phyloP scores from a whole-genome alignment of 257 asterid genomes.

The Capsicum baccatum region DNA sequence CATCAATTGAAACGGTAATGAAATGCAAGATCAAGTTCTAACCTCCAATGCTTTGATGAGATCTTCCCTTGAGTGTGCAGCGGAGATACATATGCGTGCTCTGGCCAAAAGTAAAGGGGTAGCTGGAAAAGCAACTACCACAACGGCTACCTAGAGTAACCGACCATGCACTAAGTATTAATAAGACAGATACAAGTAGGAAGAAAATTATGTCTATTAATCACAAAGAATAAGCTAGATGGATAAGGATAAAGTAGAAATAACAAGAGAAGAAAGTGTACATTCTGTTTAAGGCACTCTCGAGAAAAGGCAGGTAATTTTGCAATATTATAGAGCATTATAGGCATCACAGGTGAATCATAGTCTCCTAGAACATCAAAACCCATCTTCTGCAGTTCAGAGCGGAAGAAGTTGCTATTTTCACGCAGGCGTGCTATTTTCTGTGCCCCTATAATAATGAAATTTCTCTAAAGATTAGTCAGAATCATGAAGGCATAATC shows the following conservation, averaged over 20 bases:
- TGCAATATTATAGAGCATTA: conserved; percentile 92
- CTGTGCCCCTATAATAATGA: conserved; percentile 67
- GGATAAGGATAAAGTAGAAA: background rate
- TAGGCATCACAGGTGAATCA: conserved; percentile 95
- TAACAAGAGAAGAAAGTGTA: conserved; percentile 39
- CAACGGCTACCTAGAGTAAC: conserved; percentile 77
- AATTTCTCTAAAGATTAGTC: conserved; percentile 9
- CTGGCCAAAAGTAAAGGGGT: conserved; percentile 93
- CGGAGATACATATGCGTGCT: conserved; percentile 89
- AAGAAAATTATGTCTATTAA: background rate
- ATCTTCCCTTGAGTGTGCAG: conserved; percentile 93
- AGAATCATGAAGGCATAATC: background rate
- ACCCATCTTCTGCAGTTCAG: conserved; percentile 93
- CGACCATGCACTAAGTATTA: background rate
- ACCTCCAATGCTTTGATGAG: conserved; percentile 89
- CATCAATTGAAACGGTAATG: background rate
- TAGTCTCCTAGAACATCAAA: conserved; percentile 95
- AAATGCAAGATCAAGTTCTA: background rate
- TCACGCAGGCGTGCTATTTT: conserved; percentile 87
- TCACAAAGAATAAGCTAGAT: background rate
- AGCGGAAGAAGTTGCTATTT: conserved; percentile 86
- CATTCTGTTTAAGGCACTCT: conserved; percentile 83
- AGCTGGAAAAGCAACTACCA: conserved; percentile 96
- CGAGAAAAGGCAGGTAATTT: conserved; percentile 95
- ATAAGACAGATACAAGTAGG: background rate